phyloP scores from a whole-genome alignment of 768 basidiomycete species.

The Mycena alexandri region DNA sequence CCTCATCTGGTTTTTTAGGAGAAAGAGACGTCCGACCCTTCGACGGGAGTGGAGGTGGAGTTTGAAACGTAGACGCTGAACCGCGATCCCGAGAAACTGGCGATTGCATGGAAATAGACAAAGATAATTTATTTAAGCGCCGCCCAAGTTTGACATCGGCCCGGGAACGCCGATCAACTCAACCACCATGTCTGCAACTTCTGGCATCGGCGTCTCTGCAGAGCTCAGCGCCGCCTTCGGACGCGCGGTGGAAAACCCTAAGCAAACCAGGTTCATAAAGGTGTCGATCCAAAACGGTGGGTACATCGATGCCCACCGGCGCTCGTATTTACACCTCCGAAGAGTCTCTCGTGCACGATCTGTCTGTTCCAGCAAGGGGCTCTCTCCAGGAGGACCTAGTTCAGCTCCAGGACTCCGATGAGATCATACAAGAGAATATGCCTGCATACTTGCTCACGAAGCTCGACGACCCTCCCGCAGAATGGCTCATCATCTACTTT shows the following conservation, averaged over 20 bases:
- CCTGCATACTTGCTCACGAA: slow-evolving; percentile 86
- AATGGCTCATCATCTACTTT: slow-evolving; percentile 84
- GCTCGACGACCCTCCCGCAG: slow-evolving; percentile 67
- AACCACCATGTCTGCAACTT: slow-evolving; percentile 75
- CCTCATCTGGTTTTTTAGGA: slow-evolving; percentile 41
- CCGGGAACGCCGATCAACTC: no score
- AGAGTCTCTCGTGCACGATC: slow-evolving; percentile 80
- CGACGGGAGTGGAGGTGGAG: slow-evolving; percentile 22
- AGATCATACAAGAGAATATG: slow-evolving; percentile 65
- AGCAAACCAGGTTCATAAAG: slow-evolving; percentile 78
- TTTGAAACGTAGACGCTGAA: background rate
- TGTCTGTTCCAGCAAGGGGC: slow-evolving; percentile 60
- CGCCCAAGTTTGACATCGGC: no score
- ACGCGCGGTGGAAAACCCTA: slow-evolving; percentile 61
- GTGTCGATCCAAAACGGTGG: slow-evolving; percentile 82
- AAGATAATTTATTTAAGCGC: no score
- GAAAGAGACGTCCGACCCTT: slow-evolving; percentile 21
- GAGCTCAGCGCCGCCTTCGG: slow-evolving; percentile 71
- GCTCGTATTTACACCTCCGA: slow-evolving; percentile 35
- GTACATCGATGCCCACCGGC: slow-evolving; percentile 39
- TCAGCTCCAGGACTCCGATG: slow-evolving; percentile 60
- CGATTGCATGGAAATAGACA: slow-evolving; percentile 32
- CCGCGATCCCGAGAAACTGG: slow-evolving; percentile 24
- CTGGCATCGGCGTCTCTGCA: slow-evolving; percentile 75
- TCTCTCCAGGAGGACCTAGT: slow-evolving; percentile 74